Conservation (phyloP, 1,284 basidiomycete species). For the Earliella scabrosa region DNA sequence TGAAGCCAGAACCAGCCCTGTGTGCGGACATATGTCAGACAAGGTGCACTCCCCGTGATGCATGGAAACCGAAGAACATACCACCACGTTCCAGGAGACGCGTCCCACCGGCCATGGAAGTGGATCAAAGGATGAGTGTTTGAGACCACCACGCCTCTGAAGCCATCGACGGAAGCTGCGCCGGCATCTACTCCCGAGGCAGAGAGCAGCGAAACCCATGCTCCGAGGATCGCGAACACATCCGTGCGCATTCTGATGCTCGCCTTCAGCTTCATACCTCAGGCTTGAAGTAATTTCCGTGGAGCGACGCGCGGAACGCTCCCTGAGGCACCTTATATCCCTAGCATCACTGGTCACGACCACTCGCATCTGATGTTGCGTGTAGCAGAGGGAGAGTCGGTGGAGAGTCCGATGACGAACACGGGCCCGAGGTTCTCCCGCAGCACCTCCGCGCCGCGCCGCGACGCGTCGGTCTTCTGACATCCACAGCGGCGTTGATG, state of each 20-base stretch:
- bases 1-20: constrained; percentile 62
- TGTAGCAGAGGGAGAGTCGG: too few relatives aligned
- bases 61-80: constrained; percentile 17
- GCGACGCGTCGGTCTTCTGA: neutral
- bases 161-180: neutral
- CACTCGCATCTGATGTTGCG: too few relatives aligned
- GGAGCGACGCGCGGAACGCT: too few relatives aligned
- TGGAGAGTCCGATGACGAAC: too few relatives aligned
- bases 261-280: too few relatives aligned
- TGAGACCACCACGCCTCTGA: constrained; percentile 21
- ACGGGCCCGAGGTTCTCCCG: constrained; percentile 4
- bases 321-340: too few relatives aligned
- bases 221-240: too few relatives aligned
- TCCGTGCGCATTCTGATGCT: too few relatives aligned
- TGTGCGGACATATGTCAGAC: neutral
- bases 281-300: too few relatives aligned
- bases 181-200: neutral
- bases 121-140: constrained; percentile 39
- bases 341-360: too few relatives aligned
- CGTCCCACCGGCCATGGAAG: constrained; percentile 45
- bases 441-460: neutral
- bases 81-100: constrained; percentile 45
- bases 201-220: neutral
- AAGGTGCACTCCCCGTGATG: too few relatives aligned
- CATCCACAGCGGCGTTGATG: neutral